Base-by-base conservation (phyloP, 1,284 basidiomycete species). In the Vanrija humicola region DNA sequence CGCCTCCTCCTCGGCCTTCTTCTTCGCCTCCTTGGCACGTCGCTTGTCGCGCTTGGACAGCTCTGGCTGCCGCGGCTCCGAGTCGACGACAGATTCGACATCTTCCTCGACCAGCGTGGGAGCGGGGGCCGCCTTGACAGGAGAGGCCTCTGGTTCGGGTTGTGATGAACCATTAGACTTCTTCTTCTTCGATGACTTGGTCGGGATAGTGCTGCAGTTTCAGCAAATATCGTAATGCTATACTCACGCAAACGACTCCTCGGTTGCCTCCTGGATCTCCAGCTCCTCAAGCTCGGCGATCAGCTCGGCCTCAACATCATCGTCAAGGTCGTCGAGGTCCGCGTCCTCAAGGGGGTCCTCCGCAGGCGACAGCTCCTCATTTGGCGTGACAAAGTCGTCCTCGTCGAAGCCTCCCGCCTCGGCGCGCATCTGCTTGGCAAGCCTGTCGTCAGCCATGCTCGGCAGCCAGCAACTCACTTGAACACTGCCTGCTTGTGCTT, bases 401-500 rank as follows among this genome's bases (percentile, higher is more conserved):
- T 61, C 44, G 25, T 54, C 50, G 7, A 51, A 52, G 9, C 57
- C 59, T 3, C 29, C 54, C n/a, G 61, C 46, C 45, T 63, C 57
- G 15, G 55, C 50, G 10, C 52, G 63, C 63, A 86, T 83, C 57
- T 90, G 82, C 65, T 97, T 91, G 54, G 80, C 79, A 63, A 82
- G 70, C 85, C 70, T 89, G 82, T 55, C 78, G 77, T 71, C 83
- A 83, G 52, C 95, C 72, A 63, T 76, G 40, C 34, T 19, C 40
- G 48, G 18, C 18, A 7, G 15, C 25, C 21, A 28, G 16, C 45
- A 25, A 65, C 77, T 58, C 55, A 80, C 79, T 78, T 79, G 69
- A 89, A 89, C 16, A 95, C 85, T 58, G 90, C 89, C 74, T 89
- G 91, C 72, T 90, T 77, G 73, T 99, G 96, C 75, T 95, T 98